Evolutionary conservation across 768 basidiomycete genomes (phyloP).

Genomic region (Astraeus odoratus): DNA sequence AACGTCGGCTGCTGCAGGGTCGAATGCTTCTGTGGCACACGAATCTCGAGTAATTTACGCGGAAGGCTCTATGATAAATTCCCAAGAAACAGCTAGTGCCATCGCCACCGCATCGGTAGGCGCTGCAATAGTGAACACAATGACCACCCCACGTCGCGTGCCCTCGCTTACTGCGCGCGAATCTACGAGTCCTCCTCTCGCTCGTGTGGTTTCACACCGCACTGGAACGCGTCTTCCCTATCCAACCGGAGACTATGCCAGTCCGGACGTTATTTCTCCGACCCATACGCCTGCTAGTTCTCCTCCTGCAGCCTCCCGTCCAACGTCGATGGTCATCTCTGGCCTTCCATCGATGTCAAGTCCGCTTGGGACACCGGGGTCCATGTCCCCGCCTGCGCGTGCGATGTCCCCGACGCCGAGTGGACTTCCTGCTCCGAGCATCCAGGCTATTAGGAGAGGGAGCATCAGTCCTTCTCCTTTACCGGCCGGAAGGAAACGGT

Average conservation of each 20-base stretch:
- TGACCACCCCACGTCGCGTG: constrained; percentile 25
- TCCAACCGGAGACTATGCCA: constrained; percentile 77
- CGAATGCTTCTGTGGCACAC: constrained; percentile 41
- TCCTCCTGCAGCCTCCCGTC: constrained; percentile 34
- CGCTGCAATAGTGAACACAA: constrained; percentile 4
- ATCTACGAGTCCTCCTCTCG: constrained; percentile 57
- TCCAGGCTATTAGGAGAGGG: constrained; percentile 34
- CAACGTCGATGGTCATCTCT: constrained; percentile 38
- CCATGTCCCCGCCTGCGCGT: constrained; percentile 19
- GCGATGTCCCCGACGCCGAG: constrained; percentile 18
- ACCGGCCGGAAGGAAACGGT: constrained; percentile 53
- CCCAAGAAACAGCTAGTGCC: constrained; percentile 16
- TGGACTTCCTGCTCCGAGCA: constrained; percentile 39
- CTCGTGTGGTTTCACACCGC: constrained; percentile 34
- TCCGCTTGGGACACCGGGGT: constrained; percentile 15
- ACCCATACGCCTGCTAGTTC: constrained; percentile 38
- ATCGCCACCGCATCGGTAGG: constrained; percentile 11
- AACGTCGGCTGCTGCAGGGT: constrained; percentile 38
- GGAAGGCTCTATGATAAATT: constrained; percentile 37
- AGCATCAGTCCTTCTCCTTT: constrained; percentile 67
- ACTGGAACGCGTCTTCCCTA: constrained; percentile 57
- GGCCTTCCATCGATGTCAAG: constrained; percentile 33
- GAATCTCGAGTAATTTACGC: constrained; percentile 42
- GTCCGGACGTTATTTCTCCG: constrained; percentile 41
- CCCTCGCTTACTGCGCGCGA: constrained; percentile 45